These are phyloP conservation scores for Ustilago esculenta DNA, from an alignment of 1,284 basidiomycete genomes.

Conservation along the genomic window DNA sequence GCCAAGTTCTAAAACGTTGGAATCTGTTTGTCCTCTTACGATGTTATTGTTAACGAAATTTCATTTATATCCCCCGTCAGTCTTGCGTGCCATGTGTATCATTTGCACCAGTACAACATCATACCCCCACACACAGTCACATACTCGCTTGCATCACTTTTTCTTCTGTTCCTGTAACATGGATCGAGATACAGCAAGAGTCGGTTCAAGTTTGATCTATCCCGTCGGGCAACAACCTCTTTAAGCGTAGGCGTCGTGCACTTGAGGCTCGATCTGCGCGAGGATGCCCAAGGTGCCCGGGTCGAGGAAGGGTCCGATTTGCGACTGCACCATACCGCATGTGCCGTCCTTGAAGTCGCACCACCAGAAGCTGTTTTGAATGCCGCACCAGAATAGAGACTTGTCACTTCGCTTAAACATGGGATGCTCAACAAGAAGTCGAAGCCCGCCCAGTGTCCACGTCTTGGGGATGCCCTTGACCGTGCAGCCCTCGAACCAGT, in stretches of 20 bases:
- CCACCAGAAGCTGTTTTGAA: slow-evolving; percentile 48
- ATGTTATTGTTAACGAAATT: no score
- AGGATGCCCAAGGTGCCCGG: slow-evolving; percentile 29
- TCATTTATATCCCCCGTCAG: no score
- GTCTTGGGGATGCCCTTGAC: slow-evolving; percentile 39
- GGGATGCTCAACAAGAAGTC: slow-evolving; percentile 29
- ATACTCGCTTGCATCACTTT: no score
- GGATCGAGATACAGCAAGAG: not conserved
- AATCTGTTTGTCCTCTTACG: not conserved
- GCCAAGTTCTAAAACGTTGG: slow-evolving; percentile 27
- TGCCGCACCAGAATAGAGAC: slow-evolving; percentile 46
- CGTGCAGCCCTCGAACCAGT: slow-evolving; percentile 34
- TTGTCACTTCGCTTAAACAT: slow-evolving; percentile 34
- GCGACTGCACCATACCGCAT: slow-evolving; percentile 43
- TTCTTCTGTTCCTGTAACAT: no score
- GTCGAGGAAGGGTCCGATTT: slow-evolving; percentile 45
- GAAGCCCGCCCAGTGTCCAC: slow-evolving; percentile 37
- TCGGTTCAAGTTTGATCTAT: not conserved
- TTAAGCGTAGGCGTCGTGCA: slow-evolving; percentile 30
- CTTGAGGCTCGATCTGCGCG: slow-evolving; percentile 32
- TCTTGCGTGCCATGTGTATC: no score
- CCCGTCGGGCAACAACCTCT: no score
- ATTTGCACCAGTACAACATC: no score
- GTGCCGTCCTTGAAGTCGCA: slow-evolving; percentile 35
- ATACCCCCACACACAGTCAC: no score